phyloP scores from a whole-genome alignment of 2,329 filamentous ascomycete genomes.

The Hymenoscyphus fructigenus region DNA sequence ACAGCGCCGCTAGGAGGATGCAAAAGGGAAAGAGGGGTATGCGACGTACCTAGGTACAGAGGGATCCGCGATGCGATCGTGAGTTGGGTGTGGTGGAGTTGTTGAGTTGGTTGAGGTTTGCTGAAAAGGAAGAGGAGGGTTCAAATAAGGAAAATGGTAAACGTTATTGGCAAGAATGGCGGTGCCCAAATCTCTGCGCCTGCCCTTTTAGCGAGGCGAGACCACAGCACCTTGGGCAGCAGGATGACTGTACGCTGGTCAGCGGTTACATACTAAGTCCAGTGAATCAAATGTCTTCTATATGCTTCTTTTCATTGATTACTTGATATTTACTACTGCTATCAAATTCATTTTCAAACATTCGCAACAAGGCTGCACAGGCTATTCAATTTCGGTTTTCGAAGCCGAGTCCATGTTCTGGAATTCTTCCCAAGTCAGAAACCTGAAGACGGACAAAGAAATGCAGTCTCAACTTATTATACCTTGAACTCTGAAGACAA shows the following conservation, averaged over 20 bases:
- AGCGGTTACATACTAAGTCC: conserved; percentile 8
- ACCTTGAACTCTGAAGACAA: background rate
- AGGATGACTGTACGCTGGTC: conserved; percentile 14
- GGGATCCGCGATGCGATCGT: conserved; percentile 7
- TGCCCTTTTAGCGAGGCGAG: conserved; percentile 11
- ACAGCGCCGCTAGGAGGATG: conserved; percentile 27
- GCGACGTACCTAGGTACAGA: conserved; percentile 19
- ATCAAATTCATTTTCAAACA: background rate
- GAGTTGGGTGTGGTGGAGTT: conserved; percentile 5
- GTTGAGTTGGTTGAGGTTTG: conserved; percentile 4
- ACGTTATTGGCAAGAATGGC: conserved; percentile 6
- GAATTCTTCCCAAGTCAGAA: background rate
- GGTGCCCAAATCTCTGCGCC: conserved; percentile 12
- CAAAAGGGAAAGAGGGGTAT: conserved; percentile 13
- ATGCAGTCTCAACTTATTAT: background rate
- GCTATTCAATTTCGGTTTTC: background rate
- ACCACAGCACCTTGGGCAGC: conserved; percentile 4
- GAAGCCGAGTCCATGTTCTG: background rate
- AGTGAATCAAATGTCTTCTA: background rate
- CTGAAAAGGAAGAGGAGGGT: conserved; percentile 3
- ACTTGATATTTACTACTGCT: background rate
- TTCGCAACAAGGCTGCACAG: background rate
- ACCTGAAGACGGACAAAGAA: conserved; percentile 2
- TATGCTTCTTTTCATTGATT: conserved; percentile 1
- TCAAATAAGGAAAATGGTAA: conserved; percentile 6